Conservation (phyloP, 129 eudicot genomes). For the Deinandra increscens region DNA sequence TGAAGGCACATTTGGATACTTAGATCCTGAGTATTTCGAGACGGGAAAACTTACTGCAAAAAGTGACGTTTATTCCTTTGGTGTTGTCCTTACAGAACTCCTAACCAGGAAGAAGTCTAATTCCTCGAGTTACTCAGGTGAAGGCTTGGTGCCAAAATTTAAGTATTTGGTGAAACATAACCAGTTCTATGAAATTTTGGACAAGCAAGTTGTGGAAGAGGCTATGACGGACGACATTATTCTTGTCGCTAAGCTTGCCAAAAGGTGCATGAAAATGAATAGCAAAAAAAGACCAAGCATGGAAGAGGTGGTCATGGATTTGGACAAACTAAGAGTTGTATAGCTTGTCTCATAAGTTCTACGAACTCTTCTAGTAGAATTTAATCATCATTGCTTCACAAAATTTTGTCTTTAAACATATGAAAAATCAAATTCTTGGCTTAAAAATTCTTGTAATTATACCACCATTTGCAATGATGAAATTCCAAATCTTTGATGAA, state of each 20-base stretch:
- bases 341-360: no score
- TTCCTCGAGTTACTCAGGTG: slow-evolving; percentile 1
- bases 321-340: no score
- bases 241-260: slow-evolving; percentile 23
- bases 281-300: slow-evolving; percentile 24
- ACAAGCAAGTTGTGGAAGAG: slow-evolving; percentile 21
- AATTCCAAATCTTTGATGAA: no score
- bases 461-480: no score
- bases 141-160: slow-evolving; percentile 27
- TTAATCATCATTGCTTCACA: no score
- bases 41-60: slow-evolving; percentile 39
- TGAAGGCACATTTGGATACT: slow-evolving; percentile 43
- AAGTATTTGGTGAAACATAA: slow-evolving; percentile 15
- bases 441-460: no score
- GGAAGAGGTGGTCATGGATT: no score
- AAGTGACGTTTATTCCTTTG: slow-evolving; percentile 49
- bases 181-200: slow-evolving; percentile 20
- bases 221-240: slow-evolving; percentile 23
- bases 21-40: slow-evolving; percentile 40
- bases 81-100: slow-evolving; percentile 38
- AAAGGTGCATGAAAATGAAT: slow-evolving; percentile 27
- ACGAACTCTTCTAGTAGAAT: no score
- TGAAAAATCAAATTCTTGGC: no score
- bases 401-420: no score
- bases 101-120: slow-evolving; percentile 22